phyloP scores from a whole-genome alignment of 2,329 filamentous ascomycete genomes.

The Alternaria atra region DNA sequence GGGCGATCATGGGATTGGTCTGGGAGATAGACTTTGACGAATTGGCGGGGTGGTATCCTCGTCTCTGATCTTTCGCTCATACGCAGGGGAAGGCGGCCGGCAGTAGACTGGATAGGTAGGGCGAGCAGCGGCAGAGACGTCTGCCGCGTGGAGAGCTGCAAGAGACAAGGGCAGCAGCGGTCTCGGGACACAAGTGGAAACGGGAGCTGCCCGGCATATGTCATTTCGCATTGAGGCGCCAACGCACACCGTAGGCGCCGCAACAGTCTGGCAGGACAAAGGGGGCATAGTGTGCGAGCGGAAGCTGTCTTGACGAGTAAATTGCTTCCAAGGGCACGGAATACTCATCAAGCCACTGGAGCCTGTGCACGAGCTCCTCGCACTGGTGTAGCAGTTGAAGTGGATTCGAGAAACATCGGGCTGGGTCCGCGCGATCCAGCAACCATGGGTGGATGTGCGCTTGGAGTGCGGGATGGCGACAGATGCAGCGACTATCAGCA shows the following conservation, averaged over 20 bases:
- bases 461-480: constrained; percentile 36
- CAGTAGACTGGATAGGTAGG: constrained; percentile 28
- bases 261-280: constrained; percentile 26
- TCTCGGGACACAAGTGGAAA: constrained; percentile 29
- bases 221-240: constrained; percentile 42
- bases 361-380: constrained; percentile 30
- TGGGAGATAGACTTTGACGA: constrained; percentile 26
- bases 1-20: constrained; percentile 47
- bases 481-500: constrained; percentile 47
- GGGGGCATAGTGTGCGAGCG: constrained; percentile 28
- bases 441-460: constrained; percentile 28
- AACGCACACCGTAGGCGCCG: constrained; percentile 40
- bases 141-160: constrained; percentile 31
- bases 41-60: constrained; percentile 36
- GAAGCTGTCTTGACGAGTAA: constrained; percentile 22
- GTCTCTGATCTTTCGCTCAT: constrained; percentile 32
- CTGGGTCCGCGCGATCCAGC: constrained; percentile 34
- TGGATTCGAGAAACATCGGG: constrained; percentile 45
- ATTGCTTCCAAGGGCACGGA: constrained; percentile 36
- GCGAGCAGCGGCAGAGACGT: constrained; percentile 26
- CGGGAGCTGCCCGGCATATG: constrained; percentile 34
- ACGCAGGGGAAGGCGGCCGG: constrained; percentile 41
- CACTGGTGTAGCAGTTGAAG: constrained; percentile 28
- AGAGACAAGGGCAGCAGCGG: constrained; percentile 25
- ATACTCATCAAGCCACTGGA: constrained; percentile 33